phyloP scores from a whole-genome alignment of 2,329 filamentous ascomycete species.

The Fusarium graminum region DNA sequence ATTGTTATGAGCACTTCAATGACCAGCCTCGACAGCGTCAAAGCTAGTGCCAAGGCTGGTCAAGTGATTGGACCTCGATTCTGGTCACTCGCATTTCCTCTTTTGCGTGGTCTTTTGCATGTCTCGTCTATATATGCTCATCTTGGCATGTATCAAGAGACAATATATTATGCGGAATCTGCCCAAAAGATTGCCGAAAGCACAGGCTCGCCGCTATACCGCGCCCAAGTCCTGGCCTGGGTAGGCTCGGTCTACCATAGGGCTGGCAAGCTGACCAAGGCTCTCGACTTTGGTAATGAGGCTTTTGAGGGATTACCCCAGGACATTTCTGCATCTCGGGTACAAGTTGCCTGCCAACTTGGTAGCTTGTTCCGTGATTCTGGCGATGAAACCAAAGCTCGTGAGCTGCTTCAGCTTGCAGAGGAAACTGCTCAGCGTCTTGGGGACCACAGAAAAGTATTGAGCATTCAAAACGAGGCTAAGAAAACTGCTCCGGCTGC shows the following conservation, averaged over 20 bases:
- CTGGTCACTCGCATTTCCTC: conserved; percentile 81
- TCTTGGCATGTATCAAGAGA: conserved; percentile 88
- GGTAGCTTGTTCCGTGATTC: conserved; percentile 68
- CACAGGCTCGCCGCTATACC: conserved; percentile 72
- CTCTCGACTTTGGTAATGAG: conserved; percentile 66
- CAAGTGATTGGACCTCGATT: conserved; percentile 69
- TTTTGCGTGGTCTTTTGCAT: conserved; percentile 78
- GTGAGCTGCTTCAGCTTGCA: conserved; percentile 61
- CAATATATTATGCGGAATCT: conserved; percentile 87
- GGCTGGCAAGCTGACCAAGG: conserved; percentile 70
- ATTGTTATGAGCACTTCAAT: conserved; percentile 51
- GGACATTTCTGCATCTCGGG: conserved; percentile 54
- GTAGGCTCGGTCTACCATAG: conserved; percentile 67
- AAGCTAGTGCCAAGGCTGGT: conserved; percentile 39
- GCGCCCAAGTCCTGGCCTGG: conserved; percentile 67
- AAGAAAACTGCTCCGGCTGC: conserved; percentile 33
- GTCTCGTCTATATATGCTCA: conserved; percentile 84
- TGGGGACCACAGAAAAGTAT: conserved; percentile 41
- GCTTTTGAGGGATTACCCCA: conserved; percentile 65
- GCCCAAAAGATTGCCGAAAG: conserved; percentile 80
- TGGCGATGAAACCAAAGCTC: conserved; percentile 60
- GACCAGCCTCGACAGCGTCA: conserved; percentile 48
- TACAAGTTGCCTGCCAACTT: conserved; percentile 66
- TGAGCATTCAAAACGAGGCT: conserved; percentile 15
- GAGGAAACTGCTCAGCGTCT: conserved; percentile 61